Conservation (phyloP, 2,329 filamentous ascomycete species). For the Zarea fungicola region DNA sequence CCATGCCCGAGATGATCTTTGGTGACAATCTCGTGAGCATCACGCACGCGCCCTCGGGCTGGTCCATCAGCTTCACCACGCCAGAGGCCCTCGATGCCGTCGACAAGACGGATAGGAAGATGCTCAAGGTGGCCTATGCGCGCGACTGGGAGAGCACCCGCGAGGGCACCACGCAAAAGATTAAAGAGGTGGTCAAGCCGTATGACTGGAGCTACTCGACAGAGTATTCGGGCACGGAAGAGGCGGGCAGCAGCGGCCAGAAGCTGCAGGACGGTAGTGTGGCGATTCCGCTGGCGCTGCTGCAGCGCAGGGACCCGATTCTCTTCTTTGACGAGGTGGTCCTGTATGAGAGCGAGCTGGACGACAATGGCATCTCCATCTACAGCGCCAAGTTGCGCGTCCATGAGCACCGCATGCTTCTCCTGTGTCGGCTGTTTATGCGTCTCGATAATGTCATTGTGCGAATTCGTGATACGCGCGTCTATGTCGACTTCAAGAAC, state of each 20-base stretch:
- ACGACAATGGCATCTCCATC: conserved; percentile 93
- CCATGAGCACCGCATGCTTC: conserved; percentile 81
- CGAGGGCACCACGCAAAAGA: conserved; percentile 76
- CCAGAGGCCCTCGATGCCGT: conserved; percentile 84
- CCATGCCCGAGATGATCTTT: conserved; percentile 98
- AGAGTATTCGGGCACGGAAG: conserved; percentile 68
- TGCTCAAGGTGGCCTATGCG: conserved; percentile 92
- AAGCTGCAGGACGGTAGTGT: conserved; percentile 28
- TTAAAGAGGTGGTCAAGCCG: conserved; percentile 89
- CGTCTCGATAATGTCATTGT: conserved; percentile 85
- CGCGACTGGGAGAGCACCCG: conserved; percentile 67
- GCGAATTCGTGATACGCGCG: conserved; percentile 78
- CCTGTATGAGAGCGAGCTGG: conserved; percentile 94
- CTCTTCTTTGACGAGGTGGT: conserved; percentile 95
- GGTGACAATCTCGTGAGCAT: conserved; percentile 85
- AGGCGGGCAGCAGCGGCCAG: conserved; percentile 18
- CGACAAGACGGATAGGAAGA: conserved; percentile 85
- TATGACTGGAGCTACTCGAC: conserved; percentile 99
- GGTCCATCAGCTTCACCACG: conserved; percentile 76
- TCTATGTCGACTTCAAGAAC: conserved; percentile 84
- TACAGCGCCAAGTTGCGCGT: conserved; percentile 88
- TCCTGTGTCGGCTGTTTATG: conserved; percentile 87
- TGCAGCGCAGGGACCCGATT: conserved; percentile 87
- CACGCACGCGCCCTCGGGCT: conserved; percentile 67
- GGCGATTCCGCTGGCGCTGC: conserved; percentile 75